These are phyloP conservation scores for Brachypodium distachyon DNA, from an alignment of 202 grass and related monocot genomes.

Conservation along the genomic window DNA sequence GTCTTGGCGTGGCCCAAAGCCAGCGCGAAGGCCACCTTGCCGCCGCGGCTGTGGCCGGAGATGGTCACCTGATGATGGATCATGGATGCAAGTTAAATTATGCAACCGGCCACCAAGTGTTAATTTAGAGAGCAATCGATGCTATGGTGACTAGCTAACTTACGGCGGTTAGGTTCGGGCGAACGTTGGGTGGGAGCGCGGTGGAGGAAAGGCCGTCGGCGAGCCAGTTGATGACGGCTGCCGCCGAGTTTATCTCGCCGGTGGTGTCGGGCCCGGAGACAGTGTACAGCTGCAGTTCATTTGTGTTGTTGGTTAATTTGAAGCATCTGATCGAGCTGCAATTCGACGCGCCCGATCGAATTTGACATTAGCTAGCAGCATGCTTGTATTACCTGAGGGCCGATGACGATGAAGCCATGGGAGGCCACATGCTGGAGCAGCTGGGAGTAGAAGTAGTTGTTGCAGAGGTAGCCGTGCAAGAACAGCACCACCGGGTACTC, in stretches of 20 bases:
- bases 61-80: constrained; percentile 27
- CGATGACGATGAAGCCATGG: constrained; percentile 72
- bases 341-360: too few relatives aligned
- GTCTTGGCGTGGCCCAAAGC: constrained; percentile 34
- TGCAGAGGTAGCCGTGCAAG: constrained; percentile 59
- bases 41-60: constrained; percentile 81
- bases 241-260: constrained; percentile 59
- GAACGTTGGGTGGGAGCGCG: constrained; percentile 20
- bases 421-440: constrained; percentile 66
- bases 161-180: constrained; percentile 14
- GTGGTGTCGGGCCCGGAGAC: constrained; percentile 55
- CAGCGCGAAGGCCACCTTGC: constrained; percentile 75
- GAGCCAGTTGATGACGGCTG: constrained; percentile 54
- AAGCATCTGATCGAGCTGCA: too few relatives aligned
- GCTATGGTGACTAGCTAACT: too few relatives aligned
- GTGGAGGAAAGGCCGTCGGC: constrained; percentile 11
- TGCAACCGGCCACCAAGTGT: too few relatives aligned
- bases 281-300: constrained; percentile 55
- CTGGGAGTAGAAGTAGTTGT: constrained; percentile 92
- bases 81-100: background rate
- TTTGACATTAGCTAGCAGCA: background rate
- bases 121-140: background rate
- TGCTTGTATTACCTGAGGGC: constrained; percentile 41
- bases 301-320: too few relatives aligned
- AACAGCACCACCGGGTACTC: constrained; percentile 77